Conservation (phyloP, 495 filamentous ascomycete species). For the Daldinia caldariorum region DNA sequence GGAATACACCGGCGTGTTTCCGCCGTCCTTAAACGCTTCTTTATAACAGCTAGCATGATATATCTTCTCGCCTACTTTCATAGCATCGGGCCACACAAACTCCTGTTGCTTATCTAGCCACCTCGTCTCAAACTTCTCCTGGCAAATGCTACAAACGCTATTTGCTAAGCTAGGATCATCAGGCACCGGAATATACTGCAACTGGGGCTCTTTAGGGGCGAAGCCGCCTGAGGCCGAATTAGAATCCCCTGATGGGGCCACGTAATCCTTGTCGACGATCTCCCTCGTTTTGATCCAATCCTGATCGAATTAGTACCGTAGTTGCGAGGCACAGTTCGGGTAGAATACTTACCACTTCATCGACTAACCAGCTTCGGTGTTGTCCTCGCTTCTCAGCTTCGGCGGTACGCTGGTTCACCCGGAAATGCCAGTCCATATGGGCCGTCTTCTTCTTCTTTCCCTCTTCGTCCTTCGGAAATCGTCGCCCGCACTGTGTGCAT, state of each 20-base stretch:
- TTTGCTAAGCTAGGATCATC: slow-evolving; percentile 76
- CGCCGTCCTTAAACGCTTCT: slow-evolving; percentile 78
- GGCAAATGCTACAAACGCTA: slow-evolving; percentile 88
- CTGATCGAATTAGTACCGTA: slow-evolving; percentile 49
- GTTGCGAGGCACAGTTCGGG: slow-evolving; percentile 1
- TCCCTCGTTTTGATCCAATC: slow-evolving; percentile 92
- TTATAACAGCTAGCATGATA: slow-evolving; percentile 91
- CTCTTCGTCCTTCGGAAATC: slow-evolving; percentile 79
- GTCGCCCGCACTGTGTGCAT: slow-evolving; percentile 89
- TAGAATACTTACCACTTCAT: slow-evolving; percentile 77
- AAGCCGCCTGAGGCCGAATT: slow-evolving; percentile 30
- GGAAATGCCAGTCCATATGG: slow-evolving; percentile 98
- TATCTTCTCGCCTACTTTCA: slow-evolving; percentile 77
- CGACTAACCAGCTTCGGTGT: slow-evolving; percentile 91
- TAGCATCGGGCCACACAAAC: slow-evolving; percentile 95
- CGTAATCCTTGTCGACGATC: slow-evolving; percentile 69
- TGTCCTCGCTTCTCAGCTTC: slow-evolving; percentile 84
- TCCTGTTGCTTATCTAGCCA: slow-evolving; percentile 94
- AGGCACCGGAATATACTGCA: slow-evolving; percentile 83
- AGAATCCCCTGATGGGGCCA: slow-evolving; percentile 46
- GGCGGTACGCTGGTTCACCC: slow-evolving; percentile 85
- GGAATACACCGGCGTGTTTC: slow-evolving; percentile 56
- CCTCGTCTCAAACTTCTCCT: slow-evolving; percentile 87
- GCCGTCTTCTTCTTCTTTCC: slow-evolving; percentile 86
- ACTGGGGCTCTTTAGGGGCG: slow-evolving; percentile 59